Percentiles rank a stretch among this genome's conserved stretches.
phyloP scores from a whole-genome alignment of 2,329 filamentous ascomycete genomes.

The Talaromyces sp. region DNA sequence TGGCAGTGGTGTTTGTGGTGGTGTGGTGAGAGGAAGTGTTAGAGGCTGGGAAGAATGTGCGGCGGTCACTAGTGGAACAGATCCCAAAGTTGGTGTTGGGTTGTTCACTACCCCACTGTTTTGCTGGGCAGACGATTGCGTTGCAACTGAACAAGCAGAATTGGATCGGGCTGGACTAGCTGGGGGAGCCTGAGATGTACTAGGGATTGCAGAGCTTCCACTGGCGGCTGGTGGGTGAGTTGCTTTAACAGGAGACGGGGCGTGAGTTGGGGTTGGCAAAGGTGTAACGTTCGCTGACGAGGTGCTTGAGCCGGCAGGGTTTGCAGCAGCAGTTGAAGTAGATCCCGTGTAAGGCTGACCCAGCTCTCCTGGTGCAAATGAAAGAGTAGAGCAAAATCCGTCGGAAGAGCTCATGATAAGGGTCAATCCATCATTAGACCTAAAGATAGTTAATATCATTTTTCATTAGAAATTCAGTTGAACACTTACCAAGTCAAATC shows the following conservation, averaged over 20 bases:
- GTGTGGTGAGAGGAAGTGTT: slow-evolving; percentile 77
- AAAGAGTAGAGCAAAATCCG: slow-evolving; percentile 91
- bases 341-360: slow-evolving; percentile 73
- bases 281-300: slow-evolving; percentile 68
- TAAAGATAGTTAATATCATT: slow-evolving; percentile 38
- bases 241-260: slow-evolving; percentile 57
- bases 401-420: slow-evolving; percentile 97
- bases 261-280: slow-evolving; percentile 69
- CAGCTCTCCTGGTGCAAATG: slow-evolving; percentile 81
- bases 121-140: slow-evolving; percentile 53
- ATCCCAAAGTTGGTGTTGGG: slow-evolving; percentile 76
- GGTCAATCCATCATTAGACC: slow-evolving; percentile 75
- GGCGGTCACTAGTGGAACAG: slow-evolving; percentile 74
- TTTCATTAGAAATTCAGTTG: slow-evolving; percentile 2
- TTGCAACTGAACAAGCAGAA: slow-evolving; percentile 78
- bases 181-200: slow-evolving; percentile 57
- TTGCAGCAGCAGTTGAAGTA: slow-evolving; percentile 20
- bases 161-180: slow-evolving; percentile 83
- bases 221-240: slow-evolving; percentile 57
- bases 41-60: slow-evolving; percentile 60
- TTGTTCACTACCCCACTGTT: slow-evolving; percentile 65
- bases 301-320: slow-evolving; percentile 42
- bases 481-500: slow-evolving; percentile 83
- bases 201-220: slow-evolving; percentile 58
- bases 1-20: slow-evolving; percentile 78